Percentiles rank a stretch among this genome's conserved stretches.
These are phyloP conservation scores for Corymbia maculata DNA, from an alignment of 345 rosid species.

Conservation along the genomic window DNA sequence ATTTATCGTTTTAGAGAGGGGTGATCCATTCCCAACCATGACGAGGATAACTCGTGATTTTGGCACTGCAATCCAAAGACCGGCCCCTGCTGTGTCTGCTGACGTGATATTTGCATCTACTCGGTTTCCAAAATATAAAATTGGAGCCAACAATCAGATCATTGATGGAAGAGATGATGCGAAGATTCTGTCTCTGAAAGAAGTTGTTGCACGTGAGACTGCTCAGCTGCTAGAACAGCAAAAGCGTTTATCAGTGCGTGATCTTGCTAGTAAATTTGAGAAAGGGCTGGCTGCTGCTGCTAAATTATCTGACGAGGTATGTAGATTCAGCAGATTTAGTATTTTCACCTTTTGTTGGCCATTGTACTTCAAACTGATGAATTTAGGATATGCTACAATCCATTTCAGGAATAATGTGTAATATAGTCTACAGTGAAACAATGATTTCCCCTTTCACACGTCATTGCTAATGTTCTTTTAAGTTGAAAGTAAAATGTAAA, in stretches of 20 bases:
- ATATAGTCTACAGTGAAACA: not conserved
- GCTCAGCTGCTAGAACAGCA: slow-evolving; percentile 89
- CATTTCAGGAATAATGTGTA: not conserved
- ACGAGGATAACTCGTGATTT: slow-evolving; percentile 72
- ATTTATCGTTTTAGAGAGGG: not conserved
- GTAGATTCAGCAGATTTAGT: not conserved
- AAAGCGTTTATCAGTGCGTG: slow-evolving; percentile 89
- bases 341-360: not conserved
- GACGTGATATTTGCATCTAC: slow-evolving; percentile 79
- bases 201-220: slow-evolving; percentile 89
- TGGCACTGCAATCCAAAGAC: slow-evolving; percentile 49
- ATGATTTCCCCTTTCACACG: not conserved
- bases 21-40: slow-evolving; percentile 16
- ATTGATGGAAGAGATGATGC: slow-evolving; percentile 58
- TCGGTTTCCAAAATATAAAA: slow-evolving; percentile 72
- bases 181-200: slow-evolving; percentile 79
- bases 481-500: not conserved
- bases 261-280: slow-evolving; percentile 87
- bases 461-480: not conserved
- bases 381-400: not conserved
- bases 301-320: slow-evolving; percentile 88
- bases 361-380: not conserved
- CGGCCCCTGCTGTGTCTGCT: slow-evolving; percentile 63
- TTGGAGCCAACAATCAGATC: slow-evolving; percentile 77
- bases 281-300: slow-evolving; percentile 96